Conservation (phyloP, 2,329 filamentous ascomycete species). For the Remersonia thermophila region DNA sequence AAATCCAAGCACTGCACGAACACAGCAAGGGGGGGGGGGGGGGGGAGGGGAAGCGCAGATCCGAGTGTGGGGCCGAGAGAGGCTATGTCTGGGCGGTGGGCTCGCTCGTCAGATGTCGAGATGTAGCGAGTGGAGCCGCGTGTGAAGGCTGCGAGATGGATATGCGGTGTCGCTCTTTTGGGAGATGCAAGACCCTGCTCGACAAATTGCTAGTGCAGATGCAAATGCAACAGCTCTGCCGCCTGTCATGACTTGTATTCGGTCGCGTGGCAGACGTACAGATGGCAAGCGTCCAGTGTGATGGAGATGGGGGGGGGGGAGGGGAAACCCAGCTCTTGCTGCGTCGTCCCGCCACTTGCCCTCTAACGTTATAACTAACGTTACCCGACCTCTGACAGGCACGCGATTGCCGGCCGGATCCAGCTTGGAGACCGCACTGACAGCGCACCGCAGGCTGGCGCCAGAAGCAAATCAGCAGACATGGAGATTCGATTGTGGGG, state of each 20-base stretch:
- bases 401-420: too few relatives aligned
- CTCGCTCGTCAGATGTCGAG: conserved; percentile 3
- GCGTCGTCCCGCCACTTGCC: too few relatives aligned
- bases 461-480: too few relatives aligned
- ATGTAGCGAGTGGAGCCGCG: conserved; percentile 3
- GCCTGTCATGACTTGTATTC: not conserved
- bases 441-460: too few relatives aligned
- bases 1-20: not conserved
- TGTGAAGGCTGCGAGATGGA: conserved; percentile 9
- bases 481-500: too few relatives aligned
- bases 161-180: conserved; percentile 12
- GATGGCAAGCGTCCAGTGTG: too few relatives aligned
- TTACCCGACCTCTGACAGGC: too few relatives aligned
- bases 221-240: not conserved
- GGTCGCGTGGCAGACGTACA: not conserved
- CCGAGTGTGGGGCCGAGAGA: conserved; percentile 4
- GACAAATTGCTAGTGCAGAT: conserved; percentile 6
- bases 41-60: not conserved
- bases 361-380: too few relatives aligned
- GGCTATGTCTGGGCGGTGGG: conserved; percentile 9
- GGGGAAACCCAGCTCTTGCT: too few relatives aligned
- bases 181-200: conserved; percentile 1
- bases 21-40: not conserved
- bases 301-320: too few relatives aligned
- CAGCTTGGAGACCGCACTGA: too few relatives aligned